These are phyloP conservation scores for Adansonia grandidieri DNA, from an alignment of 441 rosid species.

Conservation along the genomic window DNA sequence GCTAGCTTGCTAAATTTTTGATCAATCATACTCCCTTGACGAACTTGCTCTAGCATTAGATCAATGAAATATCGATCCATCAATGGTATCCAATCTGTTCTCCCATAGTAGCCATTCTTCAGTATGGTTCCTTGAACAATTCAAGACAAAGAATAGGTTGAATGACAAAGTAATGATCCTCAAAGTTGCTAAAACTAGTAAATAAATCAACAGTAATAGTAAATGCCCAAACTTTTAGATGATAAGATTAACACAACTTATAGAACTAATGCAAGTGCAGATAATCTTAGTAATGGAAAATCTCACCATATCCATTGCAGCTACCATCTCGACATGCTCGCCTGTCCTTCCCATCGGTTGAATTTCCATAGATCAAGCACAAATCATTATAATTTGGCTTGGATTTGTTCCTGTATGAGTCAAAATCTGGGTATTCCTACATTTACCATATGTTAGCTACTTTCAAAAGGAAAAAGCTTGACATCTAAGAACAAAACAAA, in stretches of 20 bases:
- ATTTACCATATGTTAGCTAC: conserved; percentile 35
- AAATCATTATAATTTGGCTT: conserved; percentile 51
- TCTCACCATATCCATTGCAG: conserved; percentile 40
- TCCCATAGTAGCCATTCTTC: conserved; percentile 30
- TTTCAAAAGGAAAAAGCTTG: conserved; percentile 6
- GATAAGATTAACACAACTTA: not conserved
- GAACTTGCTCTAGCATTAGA: conserved; percentile 51
- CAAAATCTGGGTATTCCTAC: conserved; percentile 53
- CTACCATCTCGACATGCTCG: conserved; percentile 31
- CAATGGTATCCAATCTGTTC: conserved; percentile 49
- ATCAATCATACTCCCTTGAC: conserved; percentile 41
- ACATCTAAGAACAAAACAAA: conserved; percentile 26
- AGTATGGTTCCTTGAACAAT: conserved; percentile 40
- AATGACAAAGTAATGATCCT: not conserved
- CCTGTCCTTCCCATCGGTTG: conserved; percentile 30
- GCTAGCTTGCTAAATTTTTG: conserved; percentile 43
- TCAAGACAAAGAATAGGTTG: conserved; percentile 19
- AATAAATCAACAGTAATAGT: conserved; percentile 1
- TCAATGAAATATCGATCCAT: conserved; percentile 60
- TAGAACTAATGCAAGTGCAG: conserved; percentile 10
- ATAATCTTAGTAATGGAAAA: conserved; percentile 17
- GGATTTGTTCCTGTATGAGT: conserved; percentile 35
- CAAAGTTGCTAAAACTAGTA: conserved; percentile 7
- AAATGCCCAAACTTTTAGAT: not conserved
- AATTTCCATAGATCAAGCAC: conserved; percentile 57